A percentile compares a stretch with the other conserved stretches of the same genome.
phyloP scores from a whole-genome alignment of 768 basidiomycete species.

The Hygrophoropsis aurantiaca region DNA sequence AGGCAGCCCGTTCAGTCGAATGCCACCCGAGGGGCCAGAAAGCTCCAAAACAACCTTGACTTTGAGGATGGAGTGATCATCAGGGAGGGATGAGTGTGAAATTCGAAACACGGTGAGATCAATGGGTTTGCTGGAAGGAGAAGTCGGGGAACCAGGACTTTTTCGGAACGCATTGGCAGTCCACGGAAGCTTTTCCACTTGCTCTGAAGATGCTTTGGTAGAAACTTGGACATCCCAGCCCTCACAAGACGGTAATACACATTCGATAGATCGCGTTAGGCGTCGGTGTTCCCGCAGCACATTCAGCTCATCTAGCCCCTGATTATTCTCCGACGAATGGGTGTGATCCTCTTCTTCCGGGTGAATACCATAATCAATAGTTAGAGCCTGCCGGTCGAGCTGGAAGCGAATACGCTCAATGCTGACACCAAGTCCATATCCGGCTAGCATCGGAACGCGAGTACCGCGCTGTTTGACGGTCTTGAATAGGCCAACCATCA shows the following conservation, averaged over 20 bases:
- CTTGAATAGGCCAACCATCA: slow-evolving; percentile 79
- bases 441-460: slow-evolving; percentile 70
- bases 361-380: slow-evolving; percentile 81
- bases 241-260: slow-evolving; percentile 68
- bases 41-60: slow-evolving; percentile 79
- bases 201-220: slow-evolving; percentile 70
- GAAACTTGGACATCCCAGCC: slow-evolving; percentile 89
- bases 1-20: slow-evolving; percentile 85
- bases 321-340: slow-evolving; percentile 28
- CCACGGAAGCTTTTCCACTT: slow-evolving; percentile 76
- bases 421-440: slow-evolving; percentile 80
- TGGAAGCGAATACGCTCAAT: slow-evolving; percentile 81
- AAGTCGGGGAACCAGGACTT: slow-evolving; percentile 30
- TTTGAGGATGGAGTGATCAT: slow-evolving; percentile 78
- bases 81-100: slow-evolving; percentile 67
- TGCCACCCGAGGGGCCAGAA: slow-evolving; percentile 70
- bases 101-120: slow-evolving; percentile 62
- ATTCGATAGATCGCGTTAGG: slow-evolving; percentile 77
- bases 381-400: slow-evolving; percentile 78
- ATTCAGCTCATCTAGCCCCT: slow-evolving; percentile 65
- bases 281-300: slow-evolving; percentile 64
- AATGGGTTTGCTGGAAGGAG: slow-evolving; percentile 38
- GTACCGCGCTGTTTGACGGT: slow-evolving; percentile 74
- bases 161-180: slow-evolving; percentile 55
- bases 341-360: slow-evolving; percentile 62